A percentile compares a stretch with the other conserved stretches of the same genome.
Evolutionary conservation across 306 rosid genomes (phyloP).

Genomic region (Herpetospermum pedunculosum): DNA sequence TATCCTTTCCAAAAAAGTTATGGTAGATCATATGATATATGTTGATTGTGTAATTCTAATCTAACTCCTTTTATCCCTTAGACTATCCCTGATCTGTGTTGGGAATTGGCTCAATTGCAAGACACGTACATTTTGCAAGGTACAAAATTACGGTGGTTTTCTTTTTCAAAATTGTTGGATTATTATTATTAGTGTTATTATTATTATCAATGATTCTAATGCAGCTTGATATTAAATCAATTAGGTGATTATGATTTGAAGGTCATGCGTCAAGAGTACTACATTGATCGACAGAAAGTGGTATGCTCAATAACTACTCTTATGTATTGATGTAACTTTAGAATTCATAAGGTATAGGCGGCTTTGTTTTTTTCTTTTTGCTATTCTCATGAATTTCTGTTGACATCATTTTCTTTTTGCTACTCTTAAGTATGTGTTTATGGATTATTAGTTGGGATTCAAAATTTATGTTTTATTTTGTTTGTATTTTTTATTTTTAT

Average conservation of each 20-base stretch:
- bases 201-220: constrained; percentile 11
- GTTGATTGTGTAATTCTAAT: not conserved
- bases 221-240: constrained; percentile 13
- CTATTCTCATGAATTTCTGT: not conserved
- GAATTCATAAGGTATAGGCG: not conserved
- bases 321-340: not conserved
- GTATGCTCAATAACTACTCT: constrained; percentile 25
- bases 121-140: constrained; percentile 97
- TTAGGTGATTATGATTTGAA: constrained; percentile 97
- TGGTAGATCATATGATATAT: not conserved
- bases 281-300: constrained; percentile 76
- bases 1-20: not conserved
- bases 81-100: constrained; percentile 91
- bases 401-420: not conserved
- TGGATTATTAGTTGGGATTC: not conserved
- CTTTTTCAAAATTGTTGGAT: not conserved
- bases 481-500: not conserved
- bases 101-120: constrained; percentile 98
- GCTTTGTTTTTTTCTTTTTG: not conserved
- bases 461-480: not conserved
- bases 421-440: not conserved
- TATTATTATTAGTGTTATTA: constrained; percentile 1
- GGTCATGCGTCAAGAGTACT: constrained; percentile 96
- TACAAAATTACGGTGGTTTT: constrained; percentile 4
- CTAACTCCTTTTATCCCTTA: constrained; percentile 17